These are phyloP conservation scores for Leccinellum rugosiceps DNA, from an alignment of 768 basidiomycete species.

Conservation along the genomic window DNA sequence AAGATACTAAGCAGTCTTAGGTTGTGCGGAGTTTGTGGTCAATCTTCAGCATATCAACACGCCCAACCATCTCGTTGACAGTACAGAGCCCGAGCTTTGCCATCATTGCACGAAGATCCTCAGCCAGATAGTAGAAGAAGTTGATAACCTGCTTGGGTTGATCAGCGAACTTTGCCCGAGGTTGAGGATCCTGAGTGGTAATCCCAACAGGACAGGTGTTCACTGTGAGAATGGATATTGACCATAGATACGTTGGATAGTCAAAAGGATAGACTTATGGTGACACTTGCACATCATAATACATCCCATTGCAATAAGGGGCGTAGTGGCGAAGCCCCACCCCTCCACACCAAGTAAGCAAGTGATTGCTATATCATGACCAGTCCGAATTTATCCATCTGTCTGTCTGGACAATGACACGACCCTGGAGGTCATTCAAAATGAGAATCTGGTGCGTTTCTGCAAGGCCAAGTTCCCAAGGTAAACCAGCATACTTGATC, in stretches of 20 bases:
- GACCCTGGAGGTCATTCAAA: slow-evolving; percentile 92
- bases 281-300: slow-evolving; percentile 99
- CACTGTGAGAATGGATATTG: slow-evolving; percentile 43
- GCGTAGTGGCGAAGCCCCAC: slow-evolving; percentile 96
- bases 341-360: slow-evolving; percentile 97
- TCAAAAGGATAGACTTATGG: slow-evolving; percentile 46
- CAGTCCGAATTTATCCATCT: slow-evolving; percentile 96
- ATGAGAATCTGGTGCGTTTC: slow-evolving; percentile 99
- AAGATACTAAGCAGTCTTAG: slow-evolving; percentile 87
- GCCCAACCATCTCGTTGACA: slow-evolving; percentile 99
- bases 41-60: slow-evolving; percentile 91
- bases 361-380: slow-evolving; percentile 94
- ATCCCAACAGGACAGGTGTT: slow-evolving; percentile 99
- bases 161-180: slow-evolving; percentile 95
- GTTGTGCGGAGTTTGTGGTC: slow-evolving; percentile 87
- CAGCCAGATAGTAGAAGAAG: slow-evolving; percentile 98
- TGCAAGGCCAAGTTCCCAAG: slow-evolving; percentile 97
- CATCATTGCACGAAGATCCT: slow-evolving; percentile 92
- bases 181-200: slow-evolving; percentile 96
- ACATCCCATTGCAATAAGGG: slow-evolving; percentile 95
- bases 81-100: slow-evolving; percentile 99
- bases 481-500: slow-evolving; percentile 97
- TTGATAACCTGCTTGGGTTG: slow-evolving; percentile 99
- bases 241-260: neutral
- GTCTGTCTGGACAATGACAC: slow-evolving; percentile 96